Percentiles rank a stretch among this genome's conserved stretches.
These are phyloP conservation scores for Diutina pseudorugosa DNA, from an alignment of 1,139 yeast genomes.

Conservation along the genomic window DNA sequence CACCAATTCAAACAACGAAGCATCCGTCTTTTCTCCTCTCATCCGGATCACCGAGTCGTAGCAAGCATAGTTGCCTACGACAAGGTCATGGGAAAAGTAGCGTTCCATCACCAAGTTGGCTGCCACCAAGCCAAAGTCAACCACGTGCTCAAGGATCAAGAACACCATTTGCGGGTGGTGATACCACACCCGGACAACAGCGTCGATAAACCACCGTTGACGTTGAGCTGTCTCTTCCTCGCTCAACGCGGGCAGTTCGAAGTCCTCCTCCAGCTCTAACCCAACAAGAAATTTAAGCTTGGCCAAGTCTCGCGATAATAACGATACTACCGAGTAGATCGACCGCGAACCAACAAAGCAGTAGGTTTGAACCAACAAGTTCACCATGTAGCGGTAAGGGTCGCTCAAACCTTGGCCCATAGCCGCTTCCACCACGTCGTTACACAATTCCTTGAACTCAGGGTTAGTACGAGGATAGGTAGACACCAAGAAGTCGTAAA, in stretches of 20 bases:
- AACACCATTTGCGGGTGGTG: slow-evolving; percentile 75
- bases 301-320: slow-evolving; percentile 44
- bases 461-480: slow-evolving; percentile 26
- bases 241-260: slow-evolving; percentile 18
- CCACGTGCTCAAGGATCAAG: slow-evolving; percentile 53
- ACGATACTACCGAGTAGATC: slow-evolving; percentile 70
- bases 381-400: slow-evolving; percentile 37
- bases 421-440: slow-evolving; percentile 15
- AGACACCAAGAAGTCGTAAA: slow-evolving; percentile 30
- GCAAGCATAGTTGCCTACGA: background rate
- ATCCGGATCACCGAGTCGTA: background rate
- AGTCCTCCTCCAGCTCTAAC: slow-evolving; percentile 15
- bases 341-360: slow-evolving; percentile 86
- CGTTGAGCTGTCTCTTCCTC: slow-evolving; percentile 10
- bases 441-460: slow-evolving; percentile 24
- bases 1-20: background rate
- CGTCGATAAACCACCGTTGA: slow-evolving; percentile 41
- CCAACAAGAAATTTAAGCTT: slow-evolving; percentile 37
- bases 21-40: background rate
- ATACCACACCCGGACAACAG: slow-evolving; percentile 68
- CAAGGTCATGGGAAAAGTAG: background rate
- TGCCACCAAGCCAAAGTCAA: slow-evolving; percentile 29
- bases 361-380: slow-evolving; percentile 56
- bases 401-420: slow-evolving; percentile 19
- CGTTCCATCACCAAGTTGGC: background rate